These are phyloP conservation scores for Mayamaea pseudoterrestris DNA, from an alignment of 108 stramenopile species.

Conservation along the genomic window DNA sequence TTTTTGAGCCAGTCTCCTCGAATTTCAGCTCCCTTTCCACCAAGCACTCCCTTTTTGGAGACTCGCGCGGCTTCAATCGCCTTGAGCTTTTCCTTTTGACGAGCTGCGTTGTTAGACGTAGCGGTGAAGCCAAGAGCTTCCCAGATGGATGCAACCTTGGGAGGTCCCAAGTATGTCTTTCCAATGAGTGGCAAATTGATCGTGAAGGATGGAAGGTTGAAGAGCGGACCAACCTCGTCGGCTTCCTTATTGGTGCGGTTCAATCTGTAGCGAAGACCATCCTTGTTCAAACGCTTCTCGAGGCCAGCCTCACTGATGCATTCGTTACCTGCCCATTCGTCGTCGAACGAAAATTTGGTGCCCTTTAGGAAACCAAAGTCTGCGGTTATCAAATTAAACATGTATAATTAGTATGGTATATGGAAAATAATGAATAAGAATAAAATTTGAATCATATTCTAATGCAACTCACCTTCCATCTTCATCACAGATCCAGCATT, in stretches of 20 bases:
- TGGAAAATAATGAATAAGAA: constrained; percentile 1
- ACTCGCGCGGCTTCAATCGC: constrained; percentile 70
- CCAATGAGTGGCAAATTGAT: constrained; percentile 77
- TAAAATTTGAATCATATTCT: constrained; percentile 1
- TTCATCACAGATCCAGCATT: constrained; percentile 39
- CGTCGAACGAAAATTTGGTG: constrained; percentile 55
- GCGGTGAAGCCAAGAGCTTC: constrained; percentile 85
- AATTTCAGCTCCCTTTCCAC: constrained; percentile 55
- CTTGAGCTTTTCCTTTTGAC: constrained; percentile 72
- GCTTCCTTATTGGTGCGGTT: constrained; percentile 75
- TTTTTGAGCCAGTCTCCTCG: constrained; percentile 79
- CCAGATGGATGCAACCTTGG: constrained; percentile 75
- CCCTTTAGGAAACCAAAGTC: constrained; percentile 79
- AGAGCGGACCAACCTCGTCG: constrained; percentile 49
- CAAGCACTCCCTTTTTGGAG: constrained; percentile 48
- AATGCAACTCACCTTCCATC: constrained; percentile 62
- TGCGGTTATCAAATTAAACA: constrained; percentile 11
- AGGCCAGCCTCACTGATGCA: constrained; percentile 70
- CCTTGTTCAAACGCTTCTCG: constrained; percentile 62
- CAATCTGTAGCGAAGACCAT: constrained; percentile 81
- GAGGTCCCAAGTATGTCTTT: constrained; percentile 78
- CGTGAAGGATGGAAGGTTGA: constrained; percentile 55
- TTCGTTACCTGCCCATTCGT: constrained; percentile 54
- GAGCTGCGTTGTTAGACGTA: constrained; percentile 81
- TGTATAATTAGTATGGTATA: neutral